phyloP scores from a whole-genome alignment of 2,329 filamentous ascomycete species.

The Fusarium sp. region DNA sequence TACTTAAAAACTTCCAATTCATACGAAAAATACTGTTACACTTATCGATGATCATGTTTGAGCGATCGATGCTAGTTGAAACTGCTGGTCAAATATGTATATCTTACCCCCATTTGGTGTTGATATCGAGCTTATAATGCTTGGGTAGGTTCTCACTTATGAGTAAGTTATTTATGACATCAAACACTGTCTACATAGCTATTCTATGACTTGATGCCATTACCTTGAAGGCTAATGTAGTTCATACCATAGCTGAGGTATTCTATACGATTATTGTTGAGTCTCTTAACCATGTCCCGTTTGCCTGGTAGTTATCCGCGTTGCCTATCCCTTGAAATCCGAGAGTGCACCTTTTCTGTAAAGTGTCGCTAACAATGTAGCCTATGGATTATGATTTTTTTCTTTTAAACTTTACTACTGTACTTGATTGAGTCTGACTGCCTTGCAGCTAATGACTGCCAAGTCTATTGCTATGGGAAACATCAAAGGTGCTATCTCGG shows the following conservation, averaged over 20 bases:
- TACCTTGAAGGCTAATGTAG: rapidly evolving
- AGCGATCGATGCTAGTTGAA: rapidly evolving
- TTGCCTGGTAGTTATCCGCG: rapidly evolving
- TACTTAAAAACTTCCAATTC: rapidly evolving
- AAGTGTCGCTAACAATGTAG: background rate
- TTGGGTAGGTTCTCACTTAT: background rate
- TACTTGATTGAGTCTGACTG: background rate
- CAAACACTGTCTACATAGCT: rapidly evolving
- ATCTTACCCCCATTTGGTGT: background rate
- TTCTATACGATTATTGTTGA: background rate
- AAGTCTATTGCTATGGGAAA: background rate
- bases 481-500: too few relatives aligned
- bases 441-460: background rate
- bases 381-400: background rate
- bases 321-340: background rate
- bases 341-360: background rate
- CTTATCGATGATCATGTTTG: rapidly evolving
- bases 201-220: too few relatives aligned
- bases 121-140: background rate
- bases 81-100: background rate
- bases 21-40: too few relatives aligned
- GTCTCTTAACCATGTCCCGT: rapidly evolving
- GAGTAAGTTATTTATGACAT: background rate
- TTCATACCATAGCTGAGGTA: background rate
- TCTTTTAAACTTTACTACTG: background rate